phyloP scores from a whole-genome alignment of 345 rosid species.

The Acer negundo region DNA sequence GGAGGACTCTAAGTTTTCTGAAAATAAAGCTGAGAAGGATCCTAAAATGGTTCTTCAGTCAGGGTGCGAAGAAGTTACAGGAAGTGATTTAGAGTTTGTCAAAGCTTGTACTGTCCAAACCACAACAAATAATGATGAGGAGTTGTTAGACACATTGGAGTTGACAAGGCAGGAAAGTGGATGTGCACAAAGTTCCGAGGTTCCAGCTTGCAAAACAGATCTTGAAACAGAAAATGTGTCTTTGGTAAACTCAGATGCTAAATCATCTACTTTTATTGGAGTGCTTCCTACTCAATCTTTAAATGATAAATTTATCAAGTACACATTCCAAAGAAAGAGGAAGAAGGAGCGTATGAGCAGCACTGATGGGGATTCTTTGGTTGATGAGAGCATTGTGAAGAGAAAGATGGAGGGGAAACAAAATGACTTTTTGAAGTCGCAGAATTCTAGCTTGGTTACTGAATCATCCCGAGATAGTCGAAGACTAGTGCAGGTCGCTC shows the following conservation, averaged over 20 bases:
- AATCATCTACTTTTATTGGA: slow-evolving; percentile 39
- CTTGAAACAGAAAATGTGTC: slow-evolving; percentile 21
- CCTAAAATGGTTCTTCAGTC: slow-evolving; percentile 27
- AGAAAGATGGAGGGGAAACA: slow-evolving; percentile 45
- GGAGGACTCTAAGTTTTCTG: slow-evolving; percentile 23
- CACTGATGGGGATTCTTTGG: slow-evolving; percentile 46
- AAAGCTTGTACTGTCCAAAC: slow-evolving; percentile 21
- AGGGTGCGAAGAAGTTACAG: slow-evolving; percentile 24
- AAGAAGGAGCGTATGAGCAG: slow-evolving; percentile 60
- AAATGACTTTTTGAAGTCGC: slow-evolving; percentile 41
- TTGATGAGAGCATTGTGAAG: slow-evolving; percentile 33
- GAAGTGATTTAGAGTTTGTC: slow-evolving; percentile 20
- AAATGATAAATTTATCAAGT: slow-evolving; percentile 55
- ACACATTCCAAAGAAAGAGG: slow-evolving; percentile 81
- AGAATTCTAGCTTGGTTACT: slow-evolving; percentile 38
- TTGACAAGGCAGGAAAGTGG: slow-evolving; percentile 35
- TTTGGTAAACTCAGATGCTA: slow-evolving; percentile 24
- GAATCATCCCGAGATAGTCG: slow-evolving; percentile 55
- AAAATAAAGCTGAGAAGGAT: slow-evolving; percentile 29
- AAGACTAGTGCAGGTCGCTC: slow-evolving; percentile 51
- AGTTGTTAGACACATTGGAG: slow-evolving; percentile 20
- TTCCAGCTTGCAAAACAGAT: slow-evolving; percentile 31
- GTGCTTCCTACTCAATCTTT: slow-evolving; percentile 31
- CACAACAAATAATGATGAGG: slow-evolving; percentile 23
- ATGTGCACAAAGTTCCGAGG: slow-evolving; percentile 32